Conservation (phyloP, 2,329 filamentous ascomycete species). For the Botryosphaeria dothidea region DNA sequence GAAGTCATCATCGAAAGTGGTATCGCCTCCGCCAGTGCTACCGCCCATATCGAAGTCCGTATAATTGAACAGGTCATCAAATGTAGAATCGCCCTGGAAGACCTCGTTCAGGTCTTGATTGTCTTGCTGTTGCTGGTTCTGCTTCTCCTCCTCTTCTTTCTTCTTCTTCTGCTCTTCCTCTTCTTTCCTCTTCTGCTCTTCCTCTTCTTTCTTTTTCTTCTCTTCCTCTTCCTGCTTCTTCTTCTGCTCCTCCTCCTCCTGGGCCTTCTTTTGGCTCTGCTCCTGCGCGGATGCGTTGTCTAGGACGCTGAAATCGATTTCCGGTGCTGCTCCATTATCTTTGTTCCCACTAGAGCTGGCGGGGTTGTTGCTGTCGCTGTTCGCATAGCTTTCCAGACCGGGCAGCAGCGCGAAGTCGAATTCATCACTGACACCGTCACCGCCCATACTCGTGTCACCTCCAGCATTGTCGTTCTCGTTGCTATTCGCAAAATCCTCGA, state of each 20-base stretch:
- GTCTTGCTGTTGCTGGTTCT: slow-evolving; percentile 13
- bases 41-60: slow-evolving; percentile 20
- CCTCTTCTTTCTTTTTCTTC: background rate
- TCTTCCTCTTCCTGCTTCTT: slow-evolving; percentile 2
- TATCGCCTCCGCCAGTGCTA: slow-evolving; percentile 22
- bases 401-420: slow-evolving; percentile 40
- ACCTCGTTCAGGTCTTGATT: slow-evolving; percentile 19
- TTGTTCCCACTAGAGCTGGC: background rate
- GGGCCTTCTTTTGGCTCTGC: background rate
- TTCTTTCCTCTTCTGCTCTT: slow-evolving; percentile 11
- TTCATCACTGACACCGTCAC: slow-evolving; percentile 22
- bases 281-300: background rate
- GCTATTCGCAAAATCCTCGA: slow-evolving; percentile 17
- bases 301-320: slow-evolving; percentile 11
- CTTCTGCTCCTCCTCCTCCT: slow-evolving; percentile 12
- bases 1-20: slow-evolving; percentile 19
- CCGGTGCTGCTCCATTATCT: background rate
- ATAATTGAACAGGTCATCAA: slow-evolving; percentile 39
- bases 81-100: slow-evolving; percentile 23
- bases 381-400: slow-evolving; percentile 45
- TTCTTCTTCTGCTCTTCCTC: background rate
- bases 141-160: slow-evolving; percentile 2
- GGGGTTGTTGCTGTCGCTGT: slow-evolving; percentile 33
- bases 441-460: background rate
- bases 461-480: slow-evolving; percentile 9